Evolutionary conservation across 202 grass and related monocot species (phyloP), one percentile per base, ranked within the genome.

Genomic region (Zoysia matrella): DNA sequence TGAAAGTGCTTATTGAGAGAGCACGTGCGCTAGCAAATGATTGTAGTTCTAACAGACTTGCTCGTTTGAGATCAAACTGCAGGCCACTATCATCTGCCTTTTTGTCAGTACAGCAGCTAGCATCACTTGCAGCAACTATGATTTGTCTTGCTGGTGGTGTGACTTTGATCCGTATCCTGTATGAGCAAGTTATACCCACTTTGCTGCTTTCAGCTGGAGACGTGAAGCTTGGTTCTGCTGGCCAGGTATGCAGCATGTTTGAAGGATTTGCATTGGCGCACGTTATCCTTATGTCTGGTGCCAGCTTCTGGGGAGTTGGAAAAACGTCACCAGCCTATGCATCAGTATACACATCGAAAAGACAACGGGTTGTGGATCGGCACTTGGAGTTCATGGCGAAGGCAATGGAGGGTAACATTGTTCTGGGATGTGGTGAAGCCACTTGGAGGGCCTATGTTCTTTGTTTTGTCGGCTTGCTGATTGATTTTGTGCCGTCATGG

Each of bases 401-500:
- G 48, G 82, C 84, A 43, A 74, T 97, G 69, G 89, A 92, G 70
- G 91, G 86, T 11, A 83, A 80, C 62, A 76, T 97, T 55, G 71
- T 90, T 45, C 89, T 93, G 48, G 86, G 85, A 1, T 97, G 91
- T 46, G 87, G 92, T 36, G 85, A 88, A 41, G 82, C 80, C 39
- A 88, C 89, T 70, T 97, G 89, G 91, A 92, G 87, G 69, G 83
- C 82, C 12, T 97, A 90, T 77, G 80, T 94, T 55, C 73, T 84
- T 11, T 92, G 91, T 80, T 94, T 92, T 2, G 61, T 97, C 5
- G 77, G 89, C 7, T 85, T 93, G 84, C 77, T 97, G 46, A 84
- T 97, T 1, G 83, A 86, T 48, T 91, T 91, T 76, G 80, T 80
- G 52, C 91, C 94, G 9, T 39, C 77, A 12, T 97, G 94, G 94